A percentile compares a stretch with the other conserved stretches of the same genome.
These are phyloP conservation scores for Aspergillus versicolor DNA, from an alignment of 2,329 filamentous ascomycete genomes.

Conservation along the genomic window DNA sequence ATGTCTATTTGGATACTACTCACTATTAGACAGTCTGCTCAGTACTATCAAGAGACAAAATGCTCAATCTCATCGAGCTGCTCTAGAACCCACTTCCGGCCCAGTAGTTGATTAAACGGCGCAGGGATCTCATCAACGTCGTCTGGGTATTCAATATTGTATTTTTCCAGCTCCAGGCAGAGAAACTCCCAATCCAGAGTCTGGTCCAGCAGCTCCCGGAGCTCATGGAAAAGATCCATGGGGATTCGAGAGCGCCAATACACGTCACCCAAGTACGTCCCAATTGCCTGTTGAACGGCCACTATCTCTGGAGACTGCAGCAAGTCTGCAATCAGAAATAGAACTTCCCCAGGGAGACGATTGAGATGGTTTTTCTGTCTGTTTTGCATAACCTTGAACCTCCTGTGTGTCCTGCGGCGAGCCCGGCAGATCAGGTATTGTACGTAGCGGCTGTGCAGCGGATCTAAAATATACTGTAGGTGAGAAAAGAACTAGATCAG, in stretches of 20 bases:
- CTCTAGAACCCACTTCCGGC: not conserved
- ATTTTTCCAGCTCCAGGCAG: not conserved
- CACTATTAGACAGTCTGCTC: too few species aligned
- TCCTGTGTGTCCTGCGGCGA: too few species aligned
- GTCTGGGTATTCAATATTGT: not conserved
- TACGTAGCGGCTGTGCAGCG: too few species aligned
- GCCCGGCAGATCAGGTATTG: too few species aligned
- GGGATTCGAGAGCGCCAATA: conserved; percentile 5
- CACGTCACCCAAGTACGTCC: not conserved
- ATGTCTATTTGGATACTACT: too few species aligned
- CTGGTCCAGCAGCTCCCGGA: not conserved
- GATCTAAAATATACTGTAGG: too few species aligned
- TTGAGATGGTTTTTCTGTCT: not conserved
- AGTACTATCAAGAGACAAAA: not conserved
- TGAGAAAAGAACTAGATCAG: too few species aligned
- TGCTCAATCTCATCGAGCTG: not conserved
- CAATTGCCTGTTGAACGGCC: not conserved
- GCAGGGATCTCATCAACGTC: not conserved
- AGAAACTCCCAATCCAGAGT: conserved; percentile 4
- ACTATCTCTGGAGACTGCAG: not conserved
- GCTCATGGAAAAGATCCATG: not conserved
- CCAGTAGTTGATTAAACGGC: not conserved
- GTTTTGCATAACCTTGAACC: too few species aligned
- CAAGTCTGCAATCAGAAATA: not conserved
- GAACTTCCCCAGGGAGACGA: not conserved